Base-by-base conservation (phyloP, 73 alveolate species). In the Stentor coeruleus region DNA sequence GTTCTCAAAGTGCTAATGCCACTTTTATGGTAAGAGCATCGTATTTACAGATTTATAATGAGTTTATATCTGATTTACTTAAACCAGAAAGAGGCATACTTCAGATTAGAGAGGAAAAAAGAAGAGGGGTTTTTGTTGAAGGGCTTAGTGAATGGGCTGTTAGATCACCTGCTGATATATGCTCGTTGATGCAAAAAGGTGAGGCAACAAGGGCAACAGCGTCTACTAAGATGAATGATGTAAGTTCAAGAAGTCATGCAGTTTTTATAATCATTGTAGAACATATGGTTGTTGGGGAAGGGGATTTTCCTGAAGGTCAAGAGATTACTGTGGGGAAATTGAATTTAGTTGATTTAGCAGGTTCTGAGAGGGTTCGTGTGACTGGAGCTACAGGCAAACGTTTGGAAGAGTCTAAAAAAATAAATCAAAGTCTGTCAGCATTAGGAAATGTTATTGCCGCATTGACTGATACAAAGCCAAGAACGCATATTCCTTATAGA, bases 61-160 rank as follows among this genome's bases (percentile, higher is more conserved):
- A 98, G 82, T 95, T 94, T 41, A 95, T 98, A 30, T 88, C 98
- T 30, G 99, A 98, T 85, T 85, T 98, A 85, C 89, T 98, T 82
- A 96, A 97, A 83, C 94, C 98, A 15, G 99, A 98, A 72, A 85
- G 98, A 95, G 93, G 88, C 88, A 92, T 40, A 93, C 89, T 81
- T 74, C 90, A 87, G 66, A 88, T 90, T 31, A 95, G 92, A 84
- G 96, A 92, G 37, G 97, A 97, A 28, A 95, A 95, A 93, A 91
- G 87, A 93, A 97, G 96, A 84, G 99, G 99, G 37, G 98, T 98
- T 36, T 98, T 97, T 84, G 99, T 98, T 15, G 99, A 98, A 87
- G 98, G 99, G 15, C 94, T 98, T n/a, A 89, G 98, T 2, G 99
- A 98, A 86, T 98, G 99, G 99, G 99, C 98, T 11, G 99, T 98